Conservation (phyloP, 805 yeast species). For the Metschnikowia borealis region DNA sequence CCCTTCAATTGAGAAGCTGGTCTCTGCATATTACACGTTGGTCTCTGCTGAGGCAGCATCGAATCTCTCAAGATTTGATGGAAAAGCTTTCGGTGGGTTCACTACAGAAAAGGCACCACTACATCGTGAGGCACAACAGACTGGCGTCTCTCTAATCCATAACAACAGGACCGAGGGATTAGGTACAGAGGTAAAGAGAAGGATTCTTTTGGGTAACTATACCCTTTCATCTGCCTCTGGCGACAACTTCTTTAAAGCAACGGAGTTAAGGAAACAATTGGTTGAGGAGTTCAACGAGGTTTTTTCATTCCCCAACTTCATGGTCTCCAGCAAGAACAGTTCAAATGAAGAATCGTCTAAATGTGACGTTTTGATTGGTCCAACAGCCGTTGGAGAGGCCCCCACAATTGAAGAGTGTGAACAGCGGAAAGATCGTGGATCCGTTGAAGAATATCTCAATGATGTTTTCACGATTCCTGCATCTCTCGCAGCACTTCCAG, state of each 20-base stretch:
- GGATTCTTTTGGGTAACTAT: constrained; percentile 83
- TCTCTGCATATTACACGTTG: constrained; percentile 82
- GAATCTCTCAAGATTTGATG: constrained; percentile 85
- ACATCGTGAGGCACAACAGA: neutral
- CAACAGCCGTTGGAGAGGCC: constrained; percentile 62
- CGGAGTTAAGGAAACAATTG: constrained; percentile 54
- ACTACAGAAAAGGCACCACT: constrained; percentile 27
- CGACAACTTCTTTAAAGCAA: constrained; percentile 77
- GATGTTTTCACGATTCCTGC: constrained; percentile 89
- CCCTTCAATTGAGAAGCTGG: constrained; percentile 60
- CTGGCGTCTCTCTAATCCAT: constrained; percentile 16
- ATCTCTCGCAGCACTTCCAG: constrained; percentile 87
- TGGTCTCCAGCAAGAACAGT: neutral
- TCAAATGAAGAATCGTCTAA: neutral
- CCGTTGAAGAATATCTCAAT: constrained; percentile 65
- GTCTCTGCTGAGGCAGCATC: constrained; percentile 95
- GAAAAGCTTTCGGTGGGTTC: constrained; percentile 27
- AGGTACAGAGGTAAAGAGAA: constrained; percentile 77
- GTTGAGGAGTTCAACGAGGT: constrained; percentile 62
- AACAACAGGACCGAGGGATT: constrained; percentile 63
- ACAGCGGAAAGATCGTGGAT: constrained; percentile 27
- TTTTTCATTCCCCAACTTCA: constrained; percentile 50
- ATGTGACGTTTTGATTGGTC: constrained; percentile 66
- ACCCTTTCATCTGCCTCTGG: constrained; percentile 73
- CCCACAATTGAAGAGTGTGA: constrained; percentile 48